Evolutionary conservation across 2,329 filamentous ascomycete genomes (phyloP), one percentile per base, ranked within the genome.

Genomic region (Fusarium sp.): DNA sequence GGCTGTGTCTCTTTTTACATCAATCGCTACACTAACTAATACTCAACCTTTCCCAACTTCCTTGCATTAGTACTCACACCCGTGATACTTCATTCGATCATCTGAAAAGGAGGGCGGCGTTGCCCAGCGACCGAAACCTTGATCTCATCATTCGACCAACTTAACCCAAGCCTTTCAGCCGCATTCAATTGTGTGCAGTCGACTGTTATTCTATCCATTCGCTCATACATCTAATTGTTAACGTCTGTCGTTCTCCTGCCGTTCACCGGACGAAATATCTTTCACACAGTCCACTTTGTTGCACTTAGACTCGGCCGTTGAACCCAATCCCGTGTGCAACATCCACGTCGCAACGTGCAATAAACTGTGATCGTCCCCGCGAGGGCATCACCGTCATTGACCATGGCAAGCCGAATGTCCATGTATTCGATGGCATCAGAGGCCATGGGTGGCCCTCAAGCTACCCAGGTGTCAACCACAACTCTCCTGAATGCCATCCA

Each of bases 401-500:
- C 57, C 77, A 90, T 91, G 88, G 83, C 88, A 71, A 88, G 85
- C 79, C 85, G 88, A 76, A 87, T 89, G 85, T 92, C 90, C 71
- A 89, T 91, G 85, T 92, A 90, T 77, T 92, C 89, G 71, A 83
- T 89, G 76, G 84, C 84, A 72, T 91, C 89, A 71, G 88, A 92
- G 69, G 89, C 90, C 46, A 82, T 87, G 63, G 86, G 85, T 49
- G 85, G 89, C 56, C 89, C 91, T 75, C 88, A 93, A 75, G 86
- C 92, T 12, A 83, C 91, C 44, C 94, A 97, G 78, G 91, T 98
- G 56, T 97, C 95, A 9, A 97, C 95, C 4, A 97, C 94, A 3
- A 97, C 94, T 1, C 87, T 98, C 46, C 88, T 99, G 57, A 98
- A 98, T 81, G 89, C 93, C 57, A 87, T 98, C 44, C 96, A 99